Conservation (phyloP, 83 land plant genomes). For the Picea mariana region DNA sequence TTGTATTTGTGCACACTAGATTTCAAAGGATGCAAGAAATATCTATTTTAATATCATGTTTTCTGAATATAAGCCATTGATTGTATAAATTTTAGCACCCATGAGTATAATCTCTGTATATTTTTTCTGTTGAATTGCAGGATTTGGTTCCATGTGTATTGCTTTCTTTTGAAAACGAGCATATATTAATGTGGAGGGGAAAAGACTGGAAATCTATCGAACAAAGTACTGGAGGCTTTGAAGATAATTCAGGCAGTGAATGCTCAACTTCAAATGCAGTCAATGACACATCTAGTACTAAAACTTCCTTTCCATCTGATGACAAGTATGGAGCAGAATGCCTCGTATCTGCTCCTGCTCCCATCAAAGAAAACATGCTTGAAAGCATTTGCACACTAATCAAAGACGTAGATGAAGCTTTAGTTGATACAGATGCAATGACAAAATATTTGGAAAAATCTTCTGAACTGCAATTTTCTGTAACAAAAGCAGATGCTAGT, state of each 20-base stretch:
- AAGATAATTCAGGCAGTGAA: not conserved
- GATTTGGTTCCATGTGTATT: constrained; percentile 79
- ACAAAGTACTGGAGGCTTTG: constrained; percentile 1
- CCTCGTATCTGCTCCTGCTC: not conserved
- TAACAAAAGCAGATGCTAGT: not conserved
- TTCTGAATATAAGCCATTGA: not conserved
- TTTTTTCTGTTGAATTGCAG: constrained; percentile 25
- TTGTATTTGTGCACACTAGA: not conserved
- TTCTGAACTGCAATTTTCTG: not conserved
- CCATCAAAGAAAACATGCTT: not conserved
- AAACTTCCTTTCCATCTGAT: not conserved
- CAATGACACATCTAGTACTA: not conserved
- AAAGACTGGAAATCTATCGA: constrained; percentile 55
- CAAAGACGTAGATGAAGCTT: not conserved
- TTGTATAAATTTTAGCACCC: not conserved
- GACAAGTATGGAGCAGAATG: not conserved
- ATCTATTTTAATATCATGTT: not conserved
- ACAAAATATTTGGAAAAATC: not conserved
- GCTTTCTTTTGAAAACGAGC: constrained; percentile 69
- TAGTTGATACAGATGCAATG: not conserved
- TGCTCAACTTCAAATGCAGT: constrained; percentile 1
- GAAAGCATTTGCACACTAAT: not conserved
- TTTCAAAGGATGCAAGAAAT: not conserved
- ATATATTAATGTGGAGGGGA: constrained; percentile 83
- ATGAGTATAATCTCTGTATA: not conserved